Conservation (phyloP, 1,284 basidiomycete genomes). For the Leccinum pachyderme region DNA sequence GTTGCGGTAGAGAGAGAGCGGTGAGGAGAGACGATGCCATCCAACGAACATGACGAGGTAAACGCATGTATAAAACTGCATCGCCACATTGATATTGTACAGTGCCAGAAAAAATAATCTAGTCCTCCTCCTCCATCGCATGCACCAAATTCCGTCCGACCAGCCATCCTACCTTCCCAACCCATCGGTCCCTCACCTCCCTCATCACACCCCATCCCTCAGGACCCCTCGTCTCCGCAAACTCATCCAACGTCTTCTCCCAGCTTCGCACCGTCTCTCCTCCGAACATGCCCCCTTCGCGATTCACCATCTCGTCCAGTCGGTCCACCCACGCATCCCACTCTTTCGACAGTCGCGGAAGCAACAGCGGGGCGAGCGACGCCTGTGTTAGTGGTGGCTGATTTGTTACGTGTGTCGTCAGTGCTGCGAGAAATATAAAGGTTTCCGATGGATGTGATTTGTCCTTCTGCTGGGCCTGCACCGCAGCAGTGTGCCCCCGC, state of each 20-base stretch:
- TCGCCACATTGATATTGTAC: slow-evolving; percentile 9
- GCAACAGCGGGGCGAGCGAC: slow-evolving; percentile 52
- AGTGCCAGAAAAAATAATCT: neutral
- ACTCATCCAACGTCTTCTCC: slow-evolving; percentile 65
- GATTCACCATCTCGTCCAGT: slow-evolving; percentile 66
- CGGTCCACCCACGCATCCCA: slow-evolving; percentile 76
- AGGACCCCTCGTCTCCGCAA: slow-evolving; percentile 50
- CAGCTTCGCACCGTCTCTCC: slow-evolving; percentile 63
- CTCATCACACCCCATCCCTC: slow-evolving; percentile 54
- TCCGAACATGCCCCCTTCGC: slow-evolving; percentile 76
- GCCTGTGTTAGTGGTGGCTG: slow-evolving; percentile 66
- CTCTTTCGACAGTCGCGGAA: slow-evolving; percentile 63
- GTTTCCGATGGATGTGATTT: slow-evolving; percentile 70
- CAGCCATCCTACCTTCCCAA: slow-evolving; percentile 73
- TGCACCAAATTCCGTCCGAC: slow-evolving; percentile 55
- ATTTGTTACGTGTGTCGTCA: slow-evolving; percentile 64
- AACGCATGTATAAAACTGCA: slow-evolving; percentile 47
- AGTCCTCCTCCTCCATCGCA: slow-evolving; percentile 53
- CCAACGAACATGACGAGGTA: neutral
- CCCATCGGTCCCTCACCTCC: slow-evolving; percentile 66
- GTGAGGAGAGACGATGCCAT: slow-evolving; percentile 11
- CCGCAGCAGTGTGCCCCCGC: slow-evolving; percentile 40
- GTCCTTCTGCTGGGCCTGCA: slow-evolving; percentile 55
- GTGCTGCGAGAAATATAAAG: slow-evolving; percentile 63
- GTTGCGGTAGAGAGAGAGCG: slow-evolving; percentile 42